Evolutionary conservation across 768 basidiomycete species (phyloP).

Genomic region (Boletellus ananiceps): DNA sequence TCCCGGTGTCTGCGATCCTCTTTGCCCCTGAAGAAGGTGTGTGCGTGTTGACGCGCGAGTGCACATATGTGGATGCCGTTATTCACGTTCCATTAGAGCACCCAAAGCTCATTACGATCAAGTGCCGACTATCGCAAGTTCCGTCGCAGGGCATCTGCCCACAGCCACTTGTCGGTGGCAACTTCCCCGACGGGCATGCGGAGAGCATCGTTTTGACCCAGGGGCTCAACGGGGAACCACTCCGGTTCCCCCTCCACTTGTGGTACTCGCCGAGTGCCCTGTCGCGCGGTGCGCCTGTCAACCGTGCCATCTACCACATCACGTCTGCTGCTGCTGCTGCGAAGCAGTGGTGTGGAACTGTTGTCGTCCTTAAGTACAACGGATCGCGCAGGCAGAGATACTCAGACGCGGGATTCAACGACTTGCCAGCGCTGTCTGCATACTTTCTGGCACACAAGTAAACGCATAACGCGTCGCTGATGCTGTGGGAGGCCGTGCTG

Average conservation of each 20-base stretch:
- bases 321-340: conserved; percentile 78
- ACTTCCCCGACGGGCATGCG: conserved; percentile 56
- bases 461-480: conserved; percentile 27
- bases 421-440: conserved; percentile 80
- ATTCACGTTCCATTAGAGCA: conserved; percentile 47
- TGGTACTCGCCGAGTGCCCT: conserved; percentile 73
- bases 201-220: conserved; percentile 73
- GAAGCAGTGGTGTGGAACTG: conserved; percentile 76
- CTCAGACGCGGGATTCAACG: conserved; percentile 77
- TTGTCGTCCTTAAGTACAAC: conserved; percentile 81
- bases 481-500: conserved; percentile 9
- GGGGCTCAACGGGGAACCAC: conserved; percentile 75
- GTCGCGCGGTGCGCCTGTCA: conserved; percentile 56
- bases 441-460: conserved; percentile 82
- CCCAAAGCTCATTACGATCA: conserved; percentile 64
- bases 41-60: conserved; percentile 12
- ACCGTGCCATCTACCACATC: conserved; percentile 77
- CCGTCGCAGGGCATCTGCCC: conserved; percentile 72
- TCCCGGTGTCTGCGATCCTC: conserved; percentile 67
- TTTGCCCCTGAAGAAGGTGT: conserved; percentile 74
- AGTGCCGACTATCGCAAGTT: conserved; percentile 67
- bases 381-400: conserved; percentile 84
- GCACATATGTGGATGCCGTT: conserved; percentile 7
- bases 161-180: conserved; percentile 54
- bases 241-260: conserved; percentile 79